Conservation (phyloP, 1,139 yeast species). For the Kurtzmaniella quercitrusa region DNA sequence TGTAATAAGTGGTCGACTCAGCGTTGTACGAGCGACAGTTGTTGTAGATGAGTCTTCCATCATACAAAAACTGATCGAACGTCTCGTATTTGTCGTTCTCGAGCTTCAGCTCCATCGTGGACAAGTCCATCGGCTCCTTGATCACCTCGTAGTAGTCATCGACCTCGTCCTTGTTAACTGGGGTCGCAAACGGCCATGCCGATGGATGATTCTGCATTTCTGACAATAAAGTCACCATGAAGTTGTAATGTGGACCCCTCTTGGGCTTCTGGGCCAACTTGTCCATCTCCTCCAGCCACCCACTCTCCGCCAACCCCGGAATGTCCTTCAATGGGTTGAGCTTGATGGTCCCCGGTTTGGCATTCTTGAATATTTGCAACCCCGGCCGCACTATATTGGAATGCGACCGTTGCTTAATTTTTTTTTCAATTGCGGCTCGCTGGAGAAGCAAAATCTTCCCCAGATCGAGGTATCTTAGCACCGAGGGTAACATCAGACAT, state of each 20-base stretch:
- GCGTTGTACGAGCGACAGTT: conserved; percentile 89
- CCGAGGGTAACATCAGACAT: conserved; percentile 85
- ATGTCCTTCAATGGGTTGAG: conserved; percentile 62
- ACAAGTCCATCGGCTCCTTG: conserved; percentile 97
- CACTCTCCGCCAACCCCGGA: conserved; percentile 88
- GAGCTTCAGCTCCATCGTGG: conserved; percentile 90
- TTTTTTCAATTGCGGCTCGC: conserved; percentile 85
- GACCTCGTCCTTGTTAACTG: conserved; percentile 91
- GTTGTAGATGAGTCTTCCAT: conserved; percentile 78
- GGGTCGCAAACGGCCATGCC: conserved; percentile 97
- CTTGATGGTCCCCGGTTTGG: conserved; percentile 34
- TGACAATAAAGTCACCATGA: conserved; percentile 81
- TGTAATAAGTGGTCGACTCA: conserved; percentile 85
- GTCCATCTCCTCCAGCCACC: conserved; percentile 99
- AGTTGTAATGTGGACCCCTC: conserved; percentile 90
- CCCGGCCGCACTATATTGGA: conserved; percentile 85
- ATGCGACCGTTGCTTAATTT: conserved; percentile 73
- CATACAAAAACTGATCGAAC: conserved; percentile 89
- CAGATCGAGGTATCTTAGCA: conserved; percentile 78
- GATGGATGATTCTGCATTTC: conserved; percentile 94
- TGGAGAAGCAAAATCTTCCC: conserved; percentile 81
- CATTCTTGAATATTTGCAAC: conserved; percentile 58
- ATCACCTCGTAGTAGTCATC: conserved; percentile 95
- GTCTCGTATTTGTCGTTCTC: conserved; percentile 89
- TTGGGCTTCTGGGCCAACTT: conserved; percentile 93